Base-by-base conservation (phyloP, 306 rosid genomes). In the Trichosanthes truncata region DNA sequence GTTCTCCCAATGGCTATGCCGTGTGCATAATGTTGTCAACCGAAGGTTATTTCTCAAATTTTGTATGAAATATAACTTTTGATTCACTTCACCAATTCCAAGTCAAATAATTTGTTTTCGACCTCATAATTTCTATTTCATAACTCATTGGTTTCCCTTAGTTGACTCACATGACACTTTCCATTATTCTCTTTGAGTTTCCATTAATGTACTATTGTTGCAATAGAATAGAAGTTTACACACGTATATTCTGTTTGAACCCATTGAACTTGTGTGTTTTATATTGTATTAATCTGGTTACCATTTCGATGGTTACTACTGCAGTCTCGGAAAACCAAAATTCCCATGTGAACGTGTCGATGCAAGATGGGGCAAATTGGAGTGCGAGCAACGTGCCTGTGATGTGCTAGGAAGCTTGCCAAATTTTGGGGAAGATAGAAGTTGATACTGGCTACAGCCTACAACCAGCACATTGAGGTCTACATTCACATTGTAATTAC, bases 281-380 rank as follows among this genome's bases (percentile, higher is more conserved):
- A 52, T 68, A 3, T 75, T 21, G 51, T 59, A 31, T n/a, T 55
- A 74, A 80, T 48, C 40, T 23, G 26, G 20, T 29, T 26, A 18
- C 12, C 23, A 3, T 77, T 40, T 40, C 5, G 4, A 66, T 14
- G 61, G 61, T 59, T 49, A 56, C 43, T 35, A 49, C 51, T 85
- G 76, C 96, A 92, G 98, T 89, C 86, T 95, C 14, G 89, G 86
- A 76, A 95, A 95, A 81, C 88, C 86, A 2, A 78, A 79, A 81
- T 95, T 95, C 78, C 93, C 97, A 3, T 89, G 97, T 53, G 97
- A 91, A 78, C 87, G 97, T 57, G 90, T 92, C 51, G 95, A 91
- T 82, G 98, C 97, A 82, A 88, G 97, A 79, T 94, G 98, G 97
- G 98, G 98, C 45, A 92, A 92, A 84, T 74, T 93, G 78, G 98